Evolutionary conservation across 164 flowering plant species (phyloP).

Genomic region (Malania oleifera): DNA sequence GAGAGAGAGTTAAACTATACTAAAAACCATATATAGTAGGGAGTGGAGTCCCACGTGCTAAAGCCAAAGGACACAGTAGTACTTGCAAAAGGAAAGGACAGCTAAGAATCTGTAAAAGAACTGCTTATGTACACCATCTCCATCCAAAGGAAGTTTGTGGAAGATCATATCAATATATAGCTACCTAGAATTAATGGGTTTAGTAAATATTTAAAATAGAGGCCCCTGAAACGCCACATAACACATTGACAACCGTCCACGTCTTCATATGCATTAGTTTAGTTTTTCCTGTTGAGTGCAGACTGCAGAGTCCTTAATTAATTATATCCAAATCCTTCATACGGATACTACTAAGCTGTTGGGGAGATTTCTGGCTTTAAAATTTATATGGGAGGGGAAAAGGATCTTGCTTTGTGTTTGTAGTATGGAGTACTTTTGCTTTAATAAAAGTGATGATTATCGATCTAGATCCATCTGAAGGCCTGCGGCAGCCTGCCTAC

Average conservation of each 20-base stretch:
- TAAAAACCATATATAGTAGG: too few relatives aligned
- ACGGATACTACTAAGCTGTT: constrained; percentile 17
- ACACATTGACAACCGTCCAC: constrained; percentile 15
- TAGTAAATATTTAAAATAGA: constrained; percentile 1
- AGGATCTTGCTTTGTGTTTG: constrained; percentile 17
- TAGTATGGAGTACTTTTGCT: constrained; percentile 16
- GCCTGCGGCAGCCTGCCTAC: too few relatives aligned
- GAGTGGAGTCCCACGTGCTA: constrained; percentile 31
- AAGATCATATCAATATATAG: too few relatives aligned
- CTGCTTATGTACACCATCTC: too few relatives aligned
- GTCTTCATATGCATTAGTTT: too few relatives aligned
- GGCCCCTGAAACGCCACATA: constrained; percentile 15
- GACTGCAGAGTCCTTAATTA: constrained; percentile 13
- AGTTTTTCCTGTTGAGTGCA: too few relatives aligned
- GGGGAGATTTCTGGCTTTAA: constrained; percentile 24
- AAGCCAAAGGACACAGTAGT: constrained; percentile 2
- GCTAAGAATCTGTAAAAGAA: constrained; percentile 10
- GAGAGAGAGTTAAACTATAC: too few relatives aligned
- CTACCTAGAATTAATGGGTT: too few relatives aligned
- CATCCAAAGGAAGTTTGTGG: too few relatives aligned
- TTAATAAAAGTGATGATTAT: constrained; percentile 14
- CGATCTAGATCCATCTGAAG: neutral
- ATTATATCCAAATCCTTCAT: constrained; percentile 3
- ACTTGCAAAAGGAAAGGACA: constrained; percentile 5
- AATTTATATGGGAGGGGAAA: constrained; percentile 8